These are phyloP conservation scores for Talaromyces amestolkiae DNA, from an alignment of 2,329 filamentous ascomycete genomes.

Conservation along the genomic window DNA sequence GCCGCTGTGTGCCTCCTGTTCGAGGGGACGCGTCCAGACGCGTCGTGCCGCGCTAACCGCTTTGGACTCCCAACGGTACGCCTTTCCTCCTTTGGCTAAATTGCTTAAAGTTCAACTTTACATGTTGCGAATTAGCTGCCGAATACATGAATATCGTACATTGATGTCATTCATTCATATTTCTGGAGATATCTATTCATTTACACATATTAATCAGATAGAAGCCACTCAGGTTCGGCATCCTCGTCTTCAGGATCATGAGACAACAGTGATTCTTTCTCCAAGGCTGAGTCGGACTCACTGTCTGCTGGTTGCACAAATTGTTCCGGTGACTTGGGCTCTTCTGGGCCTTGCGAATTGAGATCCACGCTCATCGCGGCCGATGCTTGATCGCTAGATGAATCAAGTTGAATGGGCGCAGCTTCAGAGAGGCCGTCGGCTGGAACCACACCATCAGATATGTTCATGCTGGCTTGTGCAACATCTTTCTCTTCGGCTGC, in stretches of 20 bases:
- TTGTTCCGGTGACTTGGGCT: slow-evolving; percentile 17
- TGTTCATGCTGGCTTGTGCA: neutral
- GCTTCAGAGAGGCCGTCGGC: slow-evolving; percentile 24
- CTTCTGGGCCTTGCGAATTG: slow-evolving; percentile 24
- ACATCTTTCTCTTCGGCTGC: neutral
- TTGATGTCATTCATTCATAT: neutral
- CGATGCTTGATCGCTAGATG: slow-evolving; percentile 27
- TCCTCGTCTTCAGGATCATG: slow-evolving; percentile 66
- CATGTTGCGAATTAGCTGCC: neutral
- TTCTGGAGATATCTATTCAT: neutral
- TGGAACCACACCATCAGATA: neutral
- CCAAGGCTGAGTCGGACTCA: slow-evolving; percentile 37
- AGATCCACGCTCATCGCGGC: slow-evolving; percentile 29
- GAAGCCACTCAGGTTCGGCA: slow-evolving; percentile 63
- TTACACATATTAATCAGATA: slow-evolving; percentile 32
- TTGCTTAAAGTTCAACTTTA: neutral
- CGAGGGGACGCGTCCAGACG: slow-evolving; percentile 15
- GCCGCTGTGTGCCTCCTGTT: neutral
- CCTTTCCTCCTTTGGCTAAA: slow-evolving; percentile 13
- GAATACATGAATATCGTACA: neutral
- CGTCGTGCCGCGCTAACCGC: neutral
- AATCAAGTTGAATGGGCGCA: slow-evolving; percentile 27
- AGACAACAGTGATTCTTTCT: slow-evolving; percentile 54
- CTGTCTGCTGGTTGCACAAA: slow-evolving; percentile 22
- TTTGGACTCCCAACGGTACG: neutral